Evolutionary conservation across 805 yeast genomes (phyloP), one percentile per base, ranked within the genome.

Genomic region (Candida nitratophila): DNA sequence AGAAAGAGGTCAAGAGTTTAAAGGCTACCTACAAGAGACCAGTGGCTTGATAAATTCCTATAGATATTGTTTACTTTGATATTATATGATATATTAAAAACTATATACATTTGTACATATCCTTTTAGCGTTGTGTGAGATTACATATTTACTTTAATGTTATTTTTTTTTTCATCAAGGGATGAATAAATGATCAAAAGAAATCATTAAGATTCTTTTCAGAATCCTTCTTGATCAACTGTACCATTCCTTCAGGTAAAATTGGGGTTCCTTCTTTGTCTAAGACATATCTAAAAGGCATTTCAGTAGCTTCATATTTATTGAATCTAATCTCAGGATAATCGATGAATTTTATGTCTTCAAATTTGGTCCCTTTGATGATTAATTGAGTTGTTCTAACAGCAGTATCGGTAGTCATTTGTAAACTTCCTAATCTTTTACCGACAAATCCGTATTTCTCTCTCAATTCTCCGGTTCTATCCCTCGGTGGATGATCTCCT

Each of bases 351-450:
- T 77, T 76, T 49, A 93, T 87, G 42, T 85, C 76, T 49, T 84
- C 86, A 54, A 91, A 85, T 21, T 63, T 59, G 1, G 54, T 68
- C 37, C 76, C 74, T 46, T 81, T 79, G n/a, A 87, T 68, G 26
- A 91, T 90, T 38, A 75, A 59, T 55, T 88, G 89, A 1, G 97
- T 88, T 17, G 95, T 88, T 63, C 99, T 77, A 30, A 93, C 83
- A 0, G 98, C 98, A 1, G 99, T 91, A 60, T 91, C 99, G 0
- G 99, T 91, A 16, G 98, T 88, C 98, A 91, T 93, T 61, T 91
- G 99, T 51, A 84, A 76, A 42, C 71, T 76, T 2, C 96, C 98
- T 43, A 91, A 71, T 60, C 96, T 76, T 66, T 93, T 81, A 9
- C 97, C 96, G 1, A 77, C 79, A 57, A 89, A 82, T 0, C 96